A percentile compares a stretch with the other conserved stretches of the same genome.
Evolutionary conservation across 306 rosid species (phyloP).

Genomic region (Amphicarpaea edgeworthii): DNA sequence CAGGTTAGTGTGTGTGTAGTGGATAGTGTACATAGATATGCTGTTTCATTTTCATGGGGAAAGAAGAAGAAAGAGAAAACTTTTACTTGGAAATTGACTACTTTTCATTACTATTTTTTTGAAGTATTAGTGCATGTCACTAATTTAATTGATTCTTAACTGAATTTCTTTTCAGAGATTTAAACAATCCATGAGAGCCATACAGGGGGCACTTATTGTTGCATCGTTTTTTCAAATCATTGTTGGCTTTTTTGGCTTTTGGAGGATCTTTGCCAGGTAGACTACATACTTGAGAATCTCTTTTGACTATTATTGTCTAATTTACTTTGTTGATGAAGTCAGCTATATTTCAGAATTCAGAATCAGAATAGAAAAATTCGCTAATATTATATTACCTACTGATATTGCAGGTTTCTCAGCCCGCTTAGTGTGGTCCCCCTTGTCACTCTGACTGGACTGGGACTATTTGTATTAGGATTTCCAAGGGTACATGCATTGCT

Average conservation of each 20-base stretch:
- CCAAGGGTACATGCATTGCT: slow-evolving; percentile 61
- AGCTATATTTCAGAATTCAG: neutral
- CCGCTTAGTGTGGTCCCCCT: slow-evolving; percentile 87
- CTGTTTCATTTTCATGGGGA: neutral
- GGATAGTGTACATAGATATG: neutral
- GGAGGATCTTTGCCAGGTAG: slow-evolving; percentile 82
- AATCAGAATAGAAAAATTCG: slow-evolving; percentile 3
- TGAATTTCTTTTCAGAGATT: slow-evolving; percentile 69
- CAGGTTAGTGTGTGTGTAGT: slow-evolving; percentile 58
- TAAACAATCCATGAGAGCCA: slow-evolving; percentile 67
- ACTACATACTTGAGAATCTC: neutral
- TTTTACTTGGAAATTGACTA: slow-evolving; percentile 28
- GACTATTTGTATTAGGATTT: slow-evolving; percentile 72
- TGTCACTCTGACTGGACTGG: slow-evolving; percentile 86
- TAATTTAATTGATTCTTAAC: slow-evolving; percentile 24
- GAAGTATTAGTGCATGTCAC: slow-evolving; percentile 35
- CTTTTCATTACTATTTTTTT: slow-evolving; percentile 1
- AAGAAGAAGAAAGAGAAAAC: neutral
- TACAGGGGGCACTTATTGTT: slow-evolving; percentile 79
- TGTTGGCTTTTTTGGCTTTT: slow-evolving; percentile 79
- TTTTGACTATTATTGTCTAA: slow-evolving; percentile 5
- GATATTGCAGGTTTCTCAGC: slow-evolving; percentile 73
- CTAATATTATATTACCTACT: slow-evolving; percentile 8
- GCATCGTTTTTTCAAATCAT: slow-evolving; percentile 74
- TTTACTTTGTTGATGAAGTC: slow-evolving; percentile 38